Evolutionary conservation across 768 basidiomycete genomes (phyloP).

Genomic region (Sarcodon aspratus): DNA sequence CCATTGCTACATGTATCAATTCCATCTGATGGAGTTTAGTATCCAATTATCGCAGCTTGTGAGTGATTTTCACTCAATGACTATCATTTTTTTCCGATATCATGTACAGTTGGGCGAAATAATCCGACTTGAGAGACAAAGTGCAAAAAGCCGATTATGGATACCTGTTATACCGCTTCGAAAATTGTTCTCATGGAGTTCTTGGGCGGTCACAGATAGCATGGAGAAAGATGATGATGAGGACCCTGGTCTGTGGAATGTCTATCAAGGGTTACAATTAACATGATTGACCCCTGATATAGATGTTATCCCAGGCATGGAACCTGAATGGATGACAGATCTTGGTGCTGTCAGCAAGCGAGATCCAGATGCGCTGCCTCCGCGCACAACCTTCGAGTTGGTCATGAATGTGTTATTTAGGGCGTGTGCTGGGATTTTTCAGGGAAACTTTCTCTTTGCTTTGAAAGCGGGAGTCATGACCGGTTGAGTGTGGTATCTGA

Average conservation of each 20-base stretch:
- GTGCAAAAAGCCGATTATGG: conserved; percentile 38
- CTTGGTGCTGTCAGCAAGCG: conserved; percentile 45
- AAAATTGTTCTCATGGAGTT: conserved; percentile 28
- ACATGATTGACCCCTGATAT: background rate
- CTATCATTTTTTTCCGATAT: conserved; percentile 7
- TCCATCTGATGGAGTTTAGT: conserved; percentile 31
- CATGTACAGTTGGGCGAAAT: conserved; percentile 42
- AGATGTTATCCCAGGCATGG: conserved; percentile 49
- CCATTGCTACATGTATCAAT: conserved; percentile 65
- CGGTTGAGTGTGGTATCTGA: conserved; percentile 20
- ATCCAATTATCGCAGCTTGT: conserved; percentile 22
- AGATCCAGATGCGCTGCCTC: conserved; percentile 70
- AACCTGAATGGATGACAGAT: conserved; percentile 29
- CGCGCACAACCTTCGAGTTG: conserved; percentile 44
- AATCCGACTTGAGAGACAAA: conserved; percentile 38
- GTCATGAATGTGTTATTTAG: conserved; percentile 35
- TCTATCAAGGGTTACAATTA: background rate
- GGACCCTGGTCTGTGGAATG: conserved; percentile 36
- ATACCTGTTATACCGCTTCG: conserved; percentile 29
- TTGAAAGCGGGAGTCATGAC: conserved; percentile 62
- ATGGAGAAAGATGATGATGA: conserved; percentile 49
- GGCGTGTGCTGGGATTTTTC: conserved; percentile 25
- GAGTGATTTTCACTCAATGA: conserved; percentile 13
- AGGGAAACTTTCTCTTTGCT: conserved; percentile 58
- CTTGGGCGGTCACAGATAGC: conserved; percentile 34